Evolutionary conservation across 2,329 filamentous ascomycete genomes (phyloP).

Genomic region (Ophiostoma sp.): DNA sequence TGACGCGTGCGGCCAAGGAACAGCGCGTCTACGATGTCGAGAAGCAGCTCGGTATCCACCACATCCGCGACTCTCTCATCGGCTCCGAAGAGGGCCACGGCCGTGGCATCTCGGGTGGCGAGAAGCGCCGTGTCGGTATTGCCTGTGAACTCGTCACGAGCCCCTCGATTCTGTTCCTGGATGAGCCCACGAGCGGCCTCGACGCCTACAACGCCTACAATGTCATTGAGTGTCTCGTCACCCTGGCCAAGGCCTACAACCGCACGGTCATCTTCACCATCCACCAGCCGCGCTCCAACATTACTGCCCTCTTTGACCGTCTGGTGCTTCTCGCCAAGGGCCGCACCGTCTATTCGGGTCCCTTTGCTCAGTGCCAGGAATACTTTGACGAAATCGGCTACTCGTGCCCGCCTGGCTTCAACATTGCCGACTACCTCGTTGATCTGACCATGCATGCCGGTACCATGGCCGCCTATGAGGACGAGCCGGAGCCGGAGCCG

Average conservation of each 20-base stretch:
- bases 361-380: slow-evolving; percentile 77
- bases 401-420: slow-evolving; percentile 90
- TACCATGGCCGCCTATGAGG: slow-evolving; percentile 54
- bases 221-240: slow-evolving; percentile 92
- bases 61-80: slow-evolving; percentile 91
- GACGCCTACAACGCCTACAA: slow-evolving; percentile 98
- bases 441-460: slow-evolving; percentile 96
- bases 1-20: slow-evolving; percentile 82
- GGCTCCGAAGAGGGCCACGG: slow-evolving; percentile 93
- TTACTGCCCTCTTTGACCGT: slow-evolving; percentile 92
- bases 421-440: slow-evolving; percentile 96
- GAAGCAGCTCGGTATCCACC: slow-evolving; percentile 87
- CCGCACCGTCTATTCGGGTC: slow-evolving; percentile 86
- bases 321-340: slow-evolving; percentile 87
- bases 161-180: slow-evolving; percentile 92
- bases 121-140: slow-evolving; percentile 93
- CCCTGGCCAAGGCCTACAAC: slow-evolving; percentile 91
- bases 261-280: slow-evolving; percentile 97
- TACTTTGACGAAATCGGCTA: slow-evolving; percentile 95
- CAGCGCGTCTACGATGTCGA: slow-evolving; percentile 90
- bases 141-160: slow-evolving; percentile 97
- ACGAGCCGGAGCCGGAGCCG: slow-evolving; percentile 31
- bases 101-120: slow-evolving; percentile 92
- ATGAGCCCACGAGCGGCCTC: slow-evolving; percentile 92
- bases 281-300: slow-evolving; percentile 95